A percentile compares a stretch with the other conserved stretches of the same genome.
These are phyloP conservation scores for Breviolum minutum DNA, from an alignment of 73 alveolate genomes.

Conservation along the genomic window DNA sequence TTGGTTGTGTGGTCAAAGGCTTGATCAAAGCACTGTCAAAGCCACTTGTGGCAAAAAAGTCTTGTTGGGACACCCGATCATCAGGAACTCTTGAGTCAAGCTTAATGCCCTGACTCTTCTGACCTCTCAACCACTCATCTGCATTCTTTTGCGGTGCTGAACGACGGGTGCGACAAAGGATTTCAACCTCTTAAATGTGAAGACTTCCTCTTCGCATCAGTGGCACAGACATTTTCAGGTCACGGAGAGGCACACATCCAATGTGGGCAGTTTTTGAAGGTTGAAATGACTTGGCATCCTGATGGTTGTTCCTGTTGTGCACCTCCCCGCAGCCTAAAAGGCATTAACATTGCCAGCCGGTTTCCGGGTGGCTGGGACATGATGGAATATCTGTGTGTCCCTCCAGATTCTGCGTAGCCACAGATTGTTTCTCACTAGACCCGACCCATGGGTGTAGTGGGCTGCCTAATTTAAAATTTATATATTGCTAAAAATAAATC, in stretches of 20 bases:
- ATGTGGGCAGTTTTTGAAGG: neutral
- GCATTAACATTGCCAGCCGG: neutral
- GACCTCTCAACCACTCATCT: no score
- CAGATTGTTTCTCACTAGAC: no score
- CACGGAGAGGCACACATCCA: neutral
- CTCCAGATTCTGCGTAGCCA: no score
- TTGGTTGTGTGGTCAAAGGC: no score
- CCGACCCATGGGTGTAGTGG: no score
- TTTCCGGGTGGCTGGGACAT: neutral
- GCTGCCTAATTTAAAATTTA: no score
- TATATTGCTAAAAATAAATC: no score
- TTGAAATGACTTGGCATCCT: neutral
- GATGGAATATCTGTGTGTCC: no score
- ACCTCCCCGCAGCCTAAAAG: neutral
- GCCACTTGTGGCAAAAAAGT: no score
- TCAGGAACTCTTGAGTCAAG: neutral
- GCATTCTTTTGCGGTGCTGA: neutral
- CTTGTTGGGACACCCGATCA: no score
- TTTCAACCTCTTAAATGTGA: neutral
- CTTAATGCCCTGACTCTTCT: neutral
- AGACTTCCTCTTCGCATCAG: conserved; percentile 31
- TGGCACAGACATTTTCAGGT: neutral
- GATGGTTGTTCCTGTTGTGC: no score
- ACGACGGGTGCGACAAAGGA: neutral
- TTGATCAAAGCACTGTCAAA: no score